These are phyloP conservation scores for Excoecaria cochinchinensis DNA, from an alignment of 345 rosid species.

Conservation along the genomic window DNA sequence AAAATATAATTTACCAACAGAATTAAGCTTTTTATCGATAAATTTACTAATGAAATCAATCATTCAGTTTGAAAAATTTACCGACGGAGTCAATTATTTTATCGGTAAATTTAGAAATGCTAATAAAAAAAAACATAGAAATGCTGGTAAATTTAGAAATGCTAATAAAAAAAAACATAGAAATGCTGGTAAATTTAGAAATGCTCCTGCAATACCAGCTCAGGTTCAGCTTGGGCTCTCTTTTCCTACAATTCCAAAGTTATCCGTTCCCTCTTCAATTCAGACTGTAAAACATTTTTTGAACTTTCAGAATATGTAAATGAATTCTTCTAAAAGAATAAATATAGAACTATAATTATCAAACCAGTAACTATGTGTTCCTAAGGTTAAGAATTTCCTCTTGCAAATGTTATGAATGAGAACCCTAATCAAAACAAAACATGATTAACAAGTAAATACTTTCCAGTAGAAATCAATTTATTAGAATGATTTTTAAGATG, in stretches of 20 bases:
- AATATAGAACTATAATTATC: conserved; percentile 15
- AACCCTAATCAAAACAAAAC: conserved; percentile 43
- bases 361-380: conserved; percentile 82
- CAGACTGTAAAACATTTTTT: conserved; percentile 60
- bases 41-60: no score
- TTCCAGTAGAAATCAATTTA: conserved; percentile 7
- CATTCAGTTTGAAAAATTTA: no score
- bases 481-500: conserved; percentile 8
- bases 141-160: no score
- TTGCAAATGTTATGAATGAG: conserved; percentile 80
- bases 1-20: no score
- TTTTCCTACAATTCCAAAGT: conserved; percentile 91
- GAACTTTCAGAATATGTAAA: conserved; percentile 16
- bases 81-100: no score
- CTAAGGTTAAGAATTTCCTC: conserved; percentile 90
- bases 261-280: conserved; percentile 89
- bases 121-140: no score
- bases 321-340: conserved; percentile 13
- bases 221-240: conserved; percentile 87
- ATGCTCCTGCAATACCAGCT: conserved; percentile 89
- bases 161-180: no score
- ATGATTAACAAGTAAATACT: neutral
- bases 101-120: no score
- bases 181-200: no score
- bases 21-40: no score